These are phyloP conservation scores for Diacronema lutheri DNA, from an alignment of 78 protist species.

Conservation along the genomic window DNA sequence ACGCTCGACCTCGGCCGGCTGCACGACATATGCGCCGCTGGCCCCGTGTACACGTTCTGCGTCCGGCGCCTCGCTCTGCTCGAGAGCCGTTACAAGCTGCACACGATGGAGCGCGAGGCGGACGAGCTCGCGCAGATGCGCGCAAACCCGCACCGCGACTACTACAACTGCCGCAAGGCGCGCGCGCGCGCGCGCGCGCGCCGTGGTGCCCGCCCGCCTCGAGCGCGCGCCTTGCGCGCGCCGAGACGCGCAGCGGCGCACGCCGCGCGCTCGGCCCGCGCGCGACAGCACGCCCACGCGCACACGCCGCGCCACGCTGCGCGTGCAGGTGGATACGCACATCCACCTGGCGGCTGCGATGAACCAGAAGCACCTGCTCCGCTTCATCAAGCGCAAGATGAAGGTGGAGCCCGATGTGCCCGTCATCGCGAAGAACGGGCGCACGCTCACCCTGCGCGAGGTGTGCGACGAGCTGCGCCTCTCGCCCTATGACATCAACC, in stretches of 20 bases:
- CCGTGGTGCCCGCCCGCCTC: not conserved
- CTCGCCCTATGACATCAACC: slow-evolving; percentile 71
- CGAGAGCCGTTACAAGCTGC: slow-evolving; percentile 30
- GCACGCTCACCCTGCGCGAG: slow-evolving; percentile 71
- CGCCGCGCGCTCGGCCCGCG: no score
- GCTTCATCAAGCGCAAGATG: slow-evolving; percentile 87
- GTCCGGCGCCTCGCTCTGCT: slow-evolving; percentile 20
- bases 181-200: no score
- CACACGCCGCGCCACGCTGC: not conserved
- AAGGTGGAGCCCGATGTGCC: slow-evolving; percentile 46
- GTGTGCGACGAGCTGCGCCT: slow-evolving; percentile 52
- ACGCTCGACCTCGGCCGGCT: not conserved
- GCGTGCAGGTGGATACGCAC: slow-evolving; percentile 92
- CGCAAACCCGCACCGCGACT: slow-evolving; percentile 85
- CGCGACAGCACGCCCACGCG: no score
- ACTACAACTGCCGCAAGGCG: slow-evolving; percentile 91
- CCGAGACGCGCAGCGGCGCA: not conserved
- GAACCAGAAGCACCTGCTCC: slow-evolving; percentile 91
- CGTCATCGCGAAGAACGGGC: slow-evolving; percentile 67
- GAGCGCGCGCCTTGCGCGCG: not conserved
- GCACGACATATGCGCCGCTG: not conserved
- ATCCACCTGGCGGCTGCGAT: slow-evolving; percentile 90
- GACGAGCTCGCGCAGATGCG: slow-evolving; percentile 21
- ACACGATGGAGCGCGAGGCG: slow-evolving; percentile 47
- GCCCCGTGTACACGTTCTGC: slow-evolving; percentile 12